Evolutionary conservation across 2,329 filamentous ascomycete species (phyloP), one percentile per base, ranked within the genome.

Genomic region (Akanthomyces dipterigenus): DNA sequence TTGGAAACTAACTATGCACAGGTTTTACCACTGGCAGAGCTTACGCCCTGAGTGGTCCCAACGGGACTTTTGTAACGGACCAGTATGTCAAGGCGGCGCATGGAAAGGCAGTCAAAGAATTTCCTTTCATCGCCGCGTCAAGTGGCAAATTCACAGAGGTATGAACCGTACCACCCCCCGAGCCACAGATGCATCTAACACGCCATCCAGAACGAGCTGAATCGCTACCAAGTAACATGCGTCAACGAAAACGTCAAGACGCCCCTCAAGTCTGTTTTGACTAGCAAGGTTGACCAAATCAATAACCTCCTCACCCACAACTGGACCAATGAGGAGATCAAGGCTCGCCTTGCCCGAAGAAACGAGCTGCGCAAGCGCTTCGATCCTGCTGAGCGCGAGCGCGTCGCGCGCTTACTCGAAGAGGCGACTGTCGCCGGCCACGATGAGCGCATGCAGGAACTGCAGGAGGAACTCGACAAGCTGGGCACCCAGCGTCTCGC

Each of bases 51-150:
- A 86, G 88, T 65, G 88, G 84, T 3, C 89, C 89, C 63, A 90
- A 91, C 42, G 89, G 91, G 64, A 80, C 81, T 3, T 89, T 96
- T 68, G 84, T 90, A 36, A 96, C 92, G 0, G 91, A 96, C 64
- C 88, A 93, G 72, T 97, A 98, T 71, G 85, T 90, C 36, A 79
- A 88, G 59, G 87, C 90, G 46, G 87, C 91, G 8, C 89, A 96
- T 71, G 95, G 95, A 50, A 92, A 93, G 68, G 82, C 89, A 0
- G 84, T 91, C 70, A 89, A 88, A 71, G 87, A 93, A 40, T 97
- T 92, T 76, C 92, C 93, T 5, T 97, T 98, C 73, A 88, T 95
- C 64, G 88, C 88, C 64, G 93, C 93, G 71, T 98, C 95, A 0
- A 93, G 96, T 72, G 86, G 87, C 55, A 80, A 82, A 46, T 90